These are phyloP conservation scores for Pestalotiopsis sp. DNA, from an alignment of 2,329 filamentous ascomycete genomes.

Conservation along the genomic window DNA sequence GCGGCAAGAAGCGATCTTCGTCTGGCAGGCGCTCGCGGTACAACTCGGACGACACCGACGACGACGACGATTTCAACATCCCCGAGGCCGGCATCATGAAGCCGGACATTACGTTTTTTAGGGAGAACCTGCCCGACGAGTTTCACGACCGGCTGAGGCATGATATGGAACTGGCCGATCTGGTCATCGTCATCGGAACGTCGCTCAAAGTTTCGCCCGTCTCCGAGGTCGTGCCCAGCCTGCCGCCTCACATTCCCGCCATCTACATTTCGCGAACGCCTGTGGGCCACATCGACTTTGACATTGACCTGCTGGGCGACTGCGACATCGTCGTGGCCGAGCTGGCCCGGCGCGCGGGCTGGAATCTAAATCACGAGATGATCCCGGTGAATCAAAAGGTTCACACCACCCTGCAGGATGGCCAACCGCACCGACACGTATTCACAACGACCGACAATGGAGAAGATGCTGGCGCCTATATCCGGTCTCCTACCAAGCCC, in stretches of 20 bases:
- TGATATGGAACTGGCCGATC: conserved; percentile 79
- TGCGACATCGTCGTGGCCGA: conserved; percentile 90
- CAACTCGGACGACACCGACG: conserved; percentile 49
- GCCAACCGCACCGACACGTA: conserved; percentile 44
- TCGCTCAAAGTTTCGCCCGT: conserved; percentile 95
- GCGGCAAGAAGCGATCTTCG: conserved; percentile 44
- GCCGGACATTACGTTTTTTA: conserved; percentile 98
- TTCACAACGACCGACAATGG: conserved; percentile 34
- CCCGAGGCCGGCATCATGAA: conserved; percentile 82
- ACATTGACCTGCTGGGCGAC: conserved; percentile 94
- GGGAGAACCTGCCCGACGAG: conserved; percentile 81
- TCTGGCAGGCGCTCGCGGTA: conserved; percentile 39
- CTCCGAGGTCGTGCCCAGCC: conserved; percentile 81
- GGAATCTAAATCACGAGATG: conserved; percentile 83
- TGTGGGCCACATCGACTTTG: conserved; percentile 89
- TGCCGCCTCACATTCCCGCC: conserved; percentile 81
- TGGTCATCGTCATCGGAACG: conserved; percentile 95
- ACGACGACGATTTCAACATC: conserved; percentile 64
- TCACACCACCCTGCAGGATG: conserved; percentile 53
- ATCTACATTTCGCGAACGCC: conserved; percentile 88
- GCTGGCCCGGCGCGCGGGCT: conserved; percentile 79
- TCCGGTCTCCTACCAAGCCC: not conserved
- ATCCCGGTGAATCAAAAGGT: conserved; percentile 68
- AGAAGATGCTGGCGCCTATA: not conserved
- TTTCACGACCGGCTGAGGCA: conserved; percentile 81